Percentiles rank a stretch among this genome's conserved stretches.
Evolutionary conservation across 495 filamentous ascomycete species (phyloP).

Genomic region (Talaromyces adpressus): DNA sequence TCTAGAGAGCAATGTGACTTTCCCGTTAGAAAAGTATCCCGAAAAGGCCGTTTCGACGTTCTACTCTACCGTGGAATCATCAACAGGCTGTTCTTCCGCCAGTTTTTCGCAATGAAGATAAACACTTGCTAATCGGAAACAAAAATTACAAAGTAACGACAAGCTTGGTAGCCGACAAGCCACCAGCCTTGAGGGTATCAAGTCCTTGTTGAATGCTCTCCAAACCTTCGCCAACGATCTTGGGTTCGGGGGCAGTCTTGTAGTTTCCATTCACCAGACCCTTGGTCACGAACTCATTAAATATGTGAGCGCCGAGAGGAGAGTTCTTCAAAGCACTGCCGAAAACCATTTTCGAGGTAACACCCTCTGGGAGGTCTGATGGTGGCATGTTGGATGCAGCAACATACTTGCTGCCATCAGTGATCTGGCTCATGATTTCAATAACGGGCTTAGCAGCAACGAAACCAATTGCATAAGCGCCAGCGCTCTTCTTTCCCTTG

Average conservation of each 20-base stretch:
- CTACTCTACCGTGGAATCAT: too few relatives aligned
- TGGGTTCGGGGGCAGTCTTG: neutral
- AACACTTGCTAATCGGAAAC: neutral
- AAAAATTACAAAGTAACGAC: conserved; percentile 4
- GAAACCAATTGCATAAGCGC: neutral
- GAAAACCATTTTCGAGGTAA: neutral
- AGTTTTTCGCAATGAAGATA: too few relatives aligned
- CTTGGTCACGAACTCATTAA: neutral
- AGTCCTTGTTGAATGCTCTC: conserved; percentile 4
- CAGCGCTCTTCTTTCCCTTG: conserved; percentile 1
- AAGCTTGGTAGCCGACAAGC: neutral
- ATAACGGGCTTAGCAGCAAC: neutral
- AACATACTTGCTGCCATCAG: neutral
- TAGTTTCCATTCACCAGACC: neutral
- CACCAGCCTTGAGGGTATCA: neutral
- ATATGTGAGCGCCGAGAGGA: neutral
- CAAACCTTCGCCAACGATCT: conserved; percentile 1
- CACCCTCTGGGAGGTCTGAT: conserved; percentile 5
- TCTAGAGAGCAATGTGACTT: too few relatives aligned
- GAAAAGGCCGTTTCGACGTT: too few relatives aligned
- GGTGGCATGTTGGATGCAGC: conserved; percentile 3
- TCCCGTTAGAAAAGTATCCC: too few relatives aligned
- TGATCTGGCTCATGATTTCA: neutral
- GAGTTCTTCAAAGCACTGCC: neutral
- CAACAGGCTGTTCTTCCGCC: too few relatives aligned